phyloP scores from a whole-genome alignment of 495 filamentous ascomycete species.

The Filosporella fistucella region DNA sequence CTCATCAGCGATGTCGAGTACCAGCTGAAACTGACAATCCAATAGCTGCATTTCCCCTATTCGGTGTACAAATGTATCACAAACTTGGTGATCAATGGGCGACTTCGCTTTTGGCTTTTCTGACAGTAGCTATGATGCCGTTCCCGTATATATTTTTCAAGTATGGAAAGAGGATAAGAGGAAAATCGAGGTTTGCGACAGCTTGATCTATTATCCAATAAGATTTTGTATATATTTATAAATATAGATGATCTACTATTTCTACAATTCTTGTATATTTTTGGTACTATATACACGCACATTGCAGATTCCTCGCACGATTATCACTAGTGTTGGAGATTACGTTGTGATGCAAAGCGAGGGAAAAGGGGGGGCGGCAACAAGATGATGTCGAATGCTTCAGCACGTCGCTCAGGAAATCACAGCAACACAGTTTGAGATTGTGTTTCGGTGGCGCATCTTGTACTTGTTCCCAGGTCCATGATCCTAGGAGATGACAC shows the following conservation, averaged over 20 bases:
- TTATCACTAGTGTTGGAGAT: too few relatives aligned
- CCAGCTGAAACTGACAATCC: conserved; percentile 14
- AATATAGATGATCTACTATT: not conserved
- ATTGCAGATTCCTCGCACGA: too few relatives aligned
- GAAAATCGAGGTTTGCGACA: conserved; percentile 41
- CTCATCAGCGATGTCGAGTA: not conserved
- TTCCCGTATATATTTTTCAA: conserved; percentile 38
- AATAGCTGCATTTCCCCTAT: conserved; percentile 42
- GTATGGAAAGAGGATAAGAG: conserved; percentile 44
- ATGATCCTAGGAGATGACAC: conserved; percentile 8
- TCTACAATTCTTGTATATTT: not conserved
- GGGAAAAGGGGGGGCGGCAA: not conserved
- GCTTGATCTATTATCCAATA: not conserved
- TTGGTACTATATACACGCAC: not conserved
- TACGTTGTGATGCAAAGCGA: conserved; percentile 14
- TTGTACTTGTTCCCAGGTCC: conserved; percentile 1
- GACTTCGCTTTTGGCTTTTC: conserved; percentile 41
- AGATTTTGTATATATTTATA: too few relatives aligned
- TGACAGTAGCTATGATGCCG: conserved; percentile 41
- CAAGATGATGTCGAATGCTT: not conserved
- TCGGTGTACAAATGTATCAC: conserved; percentile 47
- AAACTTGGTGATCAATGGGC: conserved; percentile 48
- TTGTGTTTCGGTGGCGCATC: not conserved
- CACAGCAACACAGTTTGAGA: not conserved
- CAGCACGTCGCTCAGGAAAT: not conserved